These are phyloP conservation scores for Gossypium sturtianum DNA, from an alignment of 345 rosid species.

Conservation along the genomic window DNA sequence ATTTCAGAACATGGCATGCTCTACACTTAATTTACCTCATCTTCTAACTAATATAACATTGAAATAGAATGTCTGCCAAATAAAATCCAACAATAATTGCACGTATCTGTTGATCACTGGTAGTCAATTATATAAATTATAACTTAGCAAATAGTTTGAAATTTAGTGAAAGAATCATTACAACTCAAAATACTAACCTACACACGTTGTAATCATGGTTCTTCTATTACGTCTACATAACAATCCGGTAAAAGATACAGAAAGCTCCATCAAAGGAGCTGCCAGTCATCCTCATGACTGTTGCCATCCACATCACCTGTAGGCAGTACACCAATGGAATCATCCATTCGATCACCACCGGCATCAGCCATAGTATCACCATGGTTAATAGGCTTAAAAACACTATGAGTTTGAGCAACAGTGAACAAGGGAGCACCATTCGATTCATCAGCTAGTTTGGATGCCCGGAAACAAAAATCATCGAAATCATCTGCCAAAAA, in stretches of 20 bases:
- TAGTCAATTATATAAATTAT: background rate
- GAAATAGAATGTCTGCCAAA: background rate
- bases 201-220: background rate
- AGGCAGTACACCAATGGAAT: constrained; percentile 17
- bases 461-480: constrained; percentile 65
- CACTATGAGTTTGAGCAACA: constrained; percentile 27
- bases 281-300: constrained; percentile 60
- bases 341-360: constrained; percentile 21
- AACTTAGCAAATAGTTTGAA: background rate
- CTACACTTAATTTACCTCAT: too few relatives aligned
- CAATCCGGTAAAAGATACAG: background rate
- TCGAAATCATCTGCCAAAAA: constrained; percentile 61
- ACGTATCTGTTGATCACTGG: background rate
- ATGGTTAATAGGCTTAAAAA: constrained; percentile 19
- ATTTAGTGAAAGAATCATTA: constrained; percentile 7
- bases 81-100: background rate
- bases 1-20: too few relatives aligned
- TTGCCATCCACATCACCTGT: constrained; percentile 21
- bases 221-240: background rate
- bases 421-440: constrained; percentile 86
- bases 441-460: constrained; percentile 68
- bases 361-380: constrained; percentile 13
- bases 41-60: background rate
- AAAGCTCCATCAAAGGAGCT: constrained; percentile 35
- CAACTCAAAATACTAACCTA: background rate